Evolutionary conservation across 148 eudicot species (phyloP), one percentile per base, ranked within the genome.

Genomic region (Diospyros kaki): DNA sequence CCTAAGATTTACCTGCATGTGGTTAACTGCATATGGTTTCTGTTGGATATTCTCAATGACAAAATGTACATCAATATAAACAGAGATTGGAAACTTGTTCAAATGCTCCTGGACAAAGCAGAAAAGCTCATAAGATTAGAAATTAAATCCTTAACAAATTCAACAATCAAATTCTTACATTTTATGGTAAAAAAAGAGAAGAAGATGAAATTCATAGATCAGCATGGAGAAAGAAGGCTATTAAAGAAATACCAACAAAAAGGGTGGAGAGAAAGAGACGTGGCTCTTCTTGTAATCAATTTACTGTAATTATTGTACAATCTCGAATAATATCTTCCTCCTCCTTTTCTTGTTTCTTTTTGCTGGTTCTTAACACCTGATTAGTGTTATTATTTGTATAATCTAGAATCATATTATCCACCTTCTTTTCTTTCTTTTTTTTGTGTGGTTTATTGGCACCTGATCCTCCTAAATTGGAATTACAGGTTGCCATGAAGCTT

Each of bases 401-500:
- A n/a, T 73, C 18, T 14, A 55, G 46, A 54, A 9, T 54, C n/a
- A 48, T 13, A 5, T 66, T 12, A 71, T 17, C 28, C 42, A n/a
- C 3, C 46, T 7, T 42, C 12, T 9, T 58, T 14, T 5, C 6
- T 51, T 17, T 10, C 50, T 4, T 18, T 15, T 56, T 70, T 14
- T 72, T 14, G 43, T 64, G 9, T 46, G 14, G 14, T 11, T 69
- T 51, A n/a, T 11, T 39, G 40, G 39, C 44, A 62, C 44, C 66
- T 69, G 44, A 52, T 50, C 52, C 71, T 12, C 17, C 48, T 6
- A 53, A 67, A 28, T 28, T 73, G 61, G 17, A 69, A 70, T 62
- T 63, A 11, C 85, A 91, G 97, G 77, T 93, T n/a, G 89, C 91
- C 14, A 85, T 90, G 84, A 93, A 89, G 88, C 84, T 90, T 68